These are phyloP conservation scores for Actinomortierella ambigua DNA, from an alignment of 371 early-diverging fungal species.

Conservation along the genomic window DNA sequence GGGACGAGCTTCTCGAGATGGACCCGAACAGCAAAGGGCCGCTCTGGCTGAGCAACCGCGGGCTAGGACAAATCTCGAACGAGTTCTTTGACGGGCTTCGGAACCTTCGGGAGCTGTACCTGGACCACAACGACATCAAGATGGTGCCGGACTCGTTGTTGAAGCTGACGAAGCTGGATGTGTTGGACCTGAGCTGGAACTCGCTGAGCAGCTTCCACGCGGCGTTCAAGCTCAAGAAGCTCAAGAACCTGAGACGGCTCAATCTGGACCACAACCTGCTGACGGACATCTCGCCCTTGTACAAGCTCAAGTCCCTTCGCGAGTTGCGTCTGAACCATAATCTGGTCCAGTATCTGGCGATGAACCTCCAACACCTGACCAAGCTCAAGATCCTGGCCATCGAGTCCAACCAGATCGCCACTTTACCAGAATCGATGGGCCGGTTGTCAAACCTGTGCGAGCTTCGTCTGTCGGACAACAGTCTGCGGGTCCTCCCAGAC, in stretches of 20 bases:
- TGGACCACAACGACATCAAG: conserved; percentile 48
- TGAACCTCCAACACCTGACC: conserved; percentile 53
- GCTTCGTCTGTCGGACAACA: conserved; percentile 44
- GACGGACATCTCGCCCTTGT: conserved; percentile 46
- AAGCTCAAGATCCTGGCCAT: conserved; percentile 54
- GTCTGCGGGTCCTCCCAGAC: conserved; percentile 47
- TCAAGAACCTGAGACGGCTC: conserved; percentile 44
- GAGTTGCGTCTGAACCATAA: conserved; percentile 46
- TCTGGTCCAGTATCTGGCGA: conserved; percentile 34
- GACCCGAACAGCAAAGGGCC: conserved; percentile 45
- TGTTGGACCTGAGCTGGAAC: conserved; percentile 55
- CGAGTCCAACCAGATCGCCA: conserved; percentile 53
- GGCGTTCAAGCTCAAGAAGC: conserved; percentile 47
- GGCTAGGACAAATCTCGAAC: conserved; percentile 45
- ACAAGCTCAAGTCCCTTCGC: conserved; percentile 59
- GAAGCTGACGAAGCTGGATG: conserved; percentile 52
- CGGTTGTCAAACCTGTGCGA: conserved; percentile 49
- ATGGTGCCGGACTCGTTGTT: conserved; percentile 47
- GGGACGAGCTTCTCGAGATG: conserved; percentile 47
- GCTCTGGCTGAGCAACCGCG: conserved; percentile 34
- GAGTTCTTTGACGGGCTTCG: conserved; percentile 49
- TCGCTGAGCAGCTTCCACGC: conserved; percentile 49
- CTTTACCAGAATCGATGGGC: conserved; percentile 47
- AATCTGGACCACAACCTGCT: conserved; percentile 50
- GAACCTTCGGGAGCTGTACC: conserved; percentile 43